Evolutionary conservation across 179 eudicot genomes (phyloP).

Genomic region (Gypsophila paniculata): DNA sequence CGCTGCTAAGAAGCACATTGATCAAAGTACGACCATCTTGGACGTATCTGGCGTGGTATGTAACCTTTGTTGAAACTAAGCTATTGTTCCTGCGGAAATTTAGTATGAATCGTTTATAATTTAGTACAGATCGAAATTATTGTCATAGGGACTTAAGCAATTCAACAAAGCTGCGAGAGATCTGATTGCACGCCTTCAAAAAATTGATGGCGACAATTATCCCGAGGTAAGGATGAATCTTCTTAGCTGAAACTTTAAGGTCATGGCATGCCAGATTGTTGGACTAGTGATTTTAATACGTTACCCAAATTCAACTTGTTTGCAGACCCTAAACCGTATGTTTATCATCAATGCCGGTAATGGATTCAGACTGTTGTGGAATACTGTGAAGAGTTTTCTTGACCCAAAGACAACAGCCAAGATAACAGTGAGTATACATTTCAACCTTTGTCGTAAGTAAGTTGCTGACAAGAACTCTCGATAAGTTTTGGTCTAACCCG

Average conservation of each 20-base stretch:
- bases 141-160: conserved; percentile 68
- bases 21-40: conserved; percentile 91
- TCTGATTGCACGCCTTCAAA: conserved; percentile 69
- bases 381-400: conserved; percentile 83
- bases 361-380: conserved; percentile 93
- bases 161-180: conserved; percentile 88
- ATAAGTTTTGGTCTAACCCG: background rate
- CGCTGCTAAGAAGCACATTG: conserved; percentile 75
- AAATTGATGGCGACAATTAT: conserved; percentile 79
- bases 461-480: conserved; percentile 9
- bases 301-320: conserved; percentile 11
- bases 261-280: background rate
- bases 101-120: background rate
- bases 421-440: conserved; percentile 52
- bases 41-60: conserved; percentile 98
- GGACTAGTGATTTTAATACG: background rate
- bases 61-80: background rate
- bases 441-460: background rate
- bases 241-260: background rate
- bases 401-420: conserved; percentile 95
- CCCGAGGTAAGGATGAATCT: conserved; percentile 58
- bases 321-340: conserved; percentile 82
- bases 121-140: conserved; percentile 17
- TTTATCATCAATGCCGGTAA: conserved; percentile 96
- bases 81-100: background rate